Evolutionary conservation across 805 yeast genomes (phyloP), one percentile per base, ranked within the genome.

Genomic region (Candida cerambycidarum): DNA sequence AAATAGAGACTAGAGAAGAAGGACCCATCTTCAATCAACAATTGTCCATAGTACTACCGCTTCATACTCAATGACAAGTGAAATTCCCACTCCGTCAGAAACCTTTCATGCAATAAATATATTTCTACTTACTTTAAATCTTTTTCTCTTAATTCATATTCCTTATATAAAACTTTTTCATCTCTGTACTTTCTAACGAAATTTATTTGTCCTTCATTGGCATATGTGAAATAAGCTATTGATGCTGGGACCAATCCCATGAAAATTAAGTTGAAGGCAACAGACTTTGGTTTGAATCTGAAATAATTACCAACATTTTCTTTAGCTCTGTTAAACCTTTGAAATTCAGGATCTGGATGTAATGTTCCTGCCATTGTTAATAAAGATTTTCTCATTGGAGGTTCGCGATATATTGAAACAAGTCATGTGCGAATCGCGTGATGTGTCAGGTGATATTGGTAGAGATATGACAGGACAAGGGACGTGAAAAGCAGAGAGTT

Each of bases 131-230:
- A 21, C 24, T 59, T 67, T 60, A 69, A 69, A 52, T 69, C 75
- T 55, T 68, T 68, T 43, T 59, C 65, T 59, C 76, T 69, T 44
- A 75, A 75, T 43, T 59, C 62, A 49, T 69, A 70, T 31, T 65
- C 69, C 41, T 64, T 62, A 42, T 61, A 56, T 47, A 67, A 62
- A 9, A 70, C 56, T 23, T 59, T 61, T 15, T 56, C 59, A 24
- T 57, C 54, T 62, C 76, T 70, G 57, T 58, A 70, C 29, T 45
- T 53, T 51, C 71, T 58, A 46, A 47, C 42, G 47, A 64, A 59
- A 38, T 53, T 52, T 33, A 54, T 39, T 47, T 67, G 62, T n/a
- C 76, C 76, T 38, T 70, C 76, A 27, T 46, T 48, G 42, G 54
- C 54, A 53, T 70, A 69, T 19, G 73, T 73, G 41, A 42, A 57